Evolutionary conservation across 2,329 filamentous ascomycete genomes (phyloP), one percentile per base, ranked within the genome.

Genomic region (Penicillium capsulatum): DNA sequence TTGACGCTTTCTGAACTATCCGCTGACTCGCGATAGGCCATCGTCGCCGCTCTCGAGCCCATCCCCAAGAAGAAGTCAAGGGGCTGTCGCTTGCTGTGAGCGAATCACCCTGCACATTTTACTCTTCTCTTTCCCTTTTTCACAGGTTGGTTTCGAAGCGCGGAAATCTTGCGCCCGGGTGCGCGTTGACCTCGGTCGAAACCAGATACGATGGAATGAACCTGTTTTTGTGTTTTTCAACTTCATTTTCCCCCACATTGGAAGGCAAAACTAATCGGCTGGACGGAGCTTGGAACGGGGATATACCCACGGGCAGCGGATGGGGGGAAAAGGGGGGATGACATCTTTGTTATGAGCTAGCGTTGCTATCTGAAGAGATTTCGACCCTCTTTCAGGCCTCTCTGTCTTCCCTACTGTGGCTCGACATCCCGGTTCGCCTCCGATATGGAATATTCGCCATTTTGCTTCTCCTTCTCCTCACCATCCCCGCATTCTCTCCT

Each of bases 41-140:
- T 97, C 58, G 91, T 97, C 51, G 91, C 91, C 49, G 91, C 91
- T 29, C 75, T 97, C 50, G 91, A 97, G 69, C 91, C 91, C 30
- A 76, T 81, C 44, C 81, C 83, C 38, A 92, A 91, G 77, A 89
- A 87, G 74, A 83, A 79, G 69, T 75, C 78, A 66, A 83, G 78
- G 65, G 47, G 50, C 29, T 90, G 85, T 68, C 71, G 80, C 51
- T 67, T 90, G 64, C 76, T 89, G 63, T 90, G 72, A 72, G 36
- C 36, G 29, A 17, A 24, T 36, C 32, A 30, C 35, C 32, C 20
- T 40, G 34, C 26, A 39, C 31, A 20, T n/a, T n/a, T n/a, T n/a
- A n/a, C 28, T 31, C 36, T 33, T 35, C 17, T 22, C 9, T 5
- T 37, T n/a, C 5, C n/a, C 26, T n/a, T 14, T 40, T 45, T 40